phyloP scores from a whole-genome alignment of 371 early-diverging fungal genomes.

The Capniomyces stellatus region DNA sequence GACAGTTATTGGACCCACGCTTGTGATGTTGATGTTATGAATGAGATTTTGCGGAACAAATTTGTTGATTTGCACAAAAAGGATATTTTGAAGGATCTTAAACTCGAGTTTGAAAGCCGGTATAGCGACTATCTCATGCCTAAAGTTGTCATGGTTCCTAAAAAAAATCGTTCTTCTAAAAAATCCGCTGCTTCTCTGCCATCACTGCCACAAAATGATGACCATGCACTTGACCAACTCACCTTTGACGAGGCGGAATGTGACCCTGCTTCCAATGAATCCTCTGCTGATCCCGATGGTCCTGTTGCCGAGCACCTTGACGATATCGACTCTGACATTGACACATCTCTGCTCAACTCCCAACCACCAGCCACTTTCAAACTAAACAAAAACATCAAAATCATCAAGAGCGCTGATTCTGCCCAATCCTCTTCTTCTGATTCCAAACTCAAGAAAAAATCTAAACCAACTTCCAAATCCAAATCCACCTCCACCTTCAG shows the following conservation, averaged over 20 bases:
- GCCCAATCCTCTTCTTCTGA: no score
- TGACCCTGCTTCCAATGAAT: slow-evolving; percentile 4
- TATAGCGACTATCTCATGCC: slow-evolving; percentile 58
- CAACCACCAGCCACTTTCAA: no score
- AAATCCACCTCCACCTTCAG: background rate
- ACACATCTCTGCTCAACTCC: no score
- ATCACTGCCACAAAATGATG: slow-evolving; percentile 5
- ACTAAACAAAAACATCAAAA: background rate
- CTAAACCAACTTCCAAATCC: background rate
- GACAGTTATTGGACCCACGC: slow-evolving; percentile 98
- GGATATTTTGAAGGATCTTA: slow-evolving; percentile 68
- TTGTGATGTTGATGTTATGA: slow-evolving; percentile 74
- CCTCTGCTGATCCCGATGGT: background rate
- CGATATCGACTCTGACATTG: slow-evolving; percentile 3
- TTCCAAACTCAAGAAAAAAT: no score
- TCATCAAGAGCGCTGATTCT: background rate
- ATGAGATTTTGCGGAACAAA: slow-evolving; percentile 64
- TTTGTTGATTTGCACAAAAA: slow-evolving; percentile 74
- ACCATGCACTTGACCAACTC: slow-evolving; percentile 5
- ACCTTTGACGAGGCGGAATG: background rate
- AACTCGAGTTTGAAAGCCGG: slow-evolving; percentile 64
- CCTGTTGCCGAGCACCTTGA: background rate
- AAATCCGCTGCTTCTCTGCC: no score
- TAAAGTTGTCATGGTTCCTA: slow-evolving; percentile 13
- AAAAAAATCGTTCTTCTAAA: no score